phyloP scores from a whole-genome alignment of 2,329 filamentous ascomycete species.

The Pseudocercospora eumusae region DNA sequence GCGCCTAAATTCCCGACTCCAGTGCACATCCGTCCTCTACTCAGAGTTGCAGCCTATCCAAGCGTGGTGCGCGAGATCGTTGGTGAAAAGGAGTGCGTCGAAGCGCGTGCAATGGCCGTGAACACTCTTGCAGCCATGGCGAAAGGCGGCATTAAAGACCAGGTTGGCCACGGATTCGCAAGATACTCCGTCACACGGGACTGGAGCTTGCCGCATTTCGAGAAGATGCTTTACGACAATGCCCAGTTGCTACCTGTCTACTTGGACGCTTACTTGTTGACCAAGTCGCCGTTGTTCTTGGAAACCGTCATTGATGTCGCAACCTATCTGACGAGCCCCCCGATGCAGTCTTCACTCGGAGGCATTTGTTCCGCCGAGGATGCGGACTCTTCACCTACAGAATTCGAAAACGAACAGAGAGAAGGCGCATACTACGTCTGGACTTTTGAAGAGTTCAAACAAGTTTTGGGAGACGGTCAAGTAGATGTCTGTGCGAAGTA shows the following conservation, averaged over 20 bases:
- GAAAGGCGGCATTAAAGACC: conserved; percentile 70
- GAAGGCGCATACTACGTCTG: conserved; percentile 95
- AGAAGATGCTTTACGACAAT: conserved; percentile 96
- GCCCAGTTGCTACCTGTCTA: conserved; percentile 81
- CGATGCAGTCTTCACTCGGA: conserved; percentile 67
- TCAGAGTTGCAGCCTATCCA: conserved; percentile 72
- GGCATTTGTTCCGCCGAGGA: conserved; percentile 88
- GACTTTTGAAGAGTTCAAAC: conserved; percentile 83
- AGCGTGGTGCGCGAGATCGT: conserved; percentile 78
- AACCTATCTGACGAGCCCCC: conserved; percentile 75
- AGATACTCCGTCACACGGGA: conserved; percentile 88
- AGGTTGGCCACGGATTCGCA: conserved; percentile 75
- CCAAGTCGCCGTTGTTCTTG: conserved; percentile 69
- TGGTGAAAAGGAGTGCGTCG: conserved; percentile 73
- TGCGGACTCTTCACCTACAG: conserved; percentile 76
- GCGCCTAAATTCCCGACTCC: conserved; percentile 91
- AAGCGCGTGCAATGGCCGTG: conserved; percentile 76
- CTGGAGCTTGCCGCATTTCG: conserved; percentile 94
- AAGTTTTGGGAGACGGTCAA: conserved; percentile 68
- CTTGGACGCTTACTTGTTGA: conserved; percentile 78
- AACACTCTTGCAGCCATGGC: conserved; percentile 79
- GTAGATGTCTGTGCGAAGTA: conserved; percentile 76
- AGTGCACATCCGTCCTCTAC: conserved; percentile 77
- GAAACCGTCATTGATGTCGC: conserved; percentile 78
- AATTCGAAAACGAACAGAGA: conserved; percentile 75